These are phyloP conservation scores for Dendrobium catenatum DNA, from an alignment of 106 monocot genomes.

Conservation along the genomic window DNA sequence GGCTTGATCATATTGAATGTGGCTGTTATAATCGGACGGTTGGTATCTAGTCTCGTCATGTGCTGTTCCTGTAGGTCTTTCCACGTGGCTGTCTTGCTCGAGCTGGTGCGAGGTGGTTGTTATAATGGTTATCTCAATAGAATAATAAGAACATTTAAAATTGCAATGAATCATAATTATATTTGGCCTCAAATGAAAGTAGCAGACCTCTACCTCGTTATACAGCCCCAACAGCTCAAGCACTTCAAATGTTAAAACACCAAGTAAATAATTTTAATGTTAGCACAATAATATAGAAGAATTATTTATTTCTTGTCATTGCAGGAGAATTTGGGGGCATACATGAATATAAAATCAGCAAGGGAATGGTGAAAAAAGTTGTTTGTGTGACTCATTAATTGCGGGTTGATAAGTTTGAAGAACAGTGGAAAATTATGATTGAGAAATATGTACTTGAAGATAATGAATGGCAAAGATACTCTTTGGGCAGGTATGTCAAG, in stretches of 20 bases:
- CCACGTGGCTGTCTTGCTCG: no score
- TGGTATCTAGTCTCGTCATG: no score
- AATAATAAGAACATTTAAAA: no score
- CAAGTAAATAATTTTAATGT: not conserved
- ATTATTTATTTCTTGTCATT: conserved; percentile 2
- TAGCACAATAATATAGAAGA: not conserved
- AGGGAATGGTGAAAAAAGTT: conserved; percentile 23
- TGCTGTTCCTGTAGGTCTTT: no score
- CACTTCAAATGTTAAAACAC: conserved; percentile 37
- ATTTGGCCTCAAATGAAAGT: conserved; percentile 90
- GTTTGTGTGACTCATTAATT: conserved; percentile 31
- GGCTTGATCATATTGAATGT: no score
- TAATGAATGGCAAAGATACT: conserved; percentile 32
- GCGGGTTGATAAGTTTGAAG: conserved; percentile 27
- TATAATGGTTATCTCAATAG: no score
- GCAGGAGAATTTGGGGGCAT: conserved; percentile 30
- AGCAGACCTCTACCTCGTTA: conserved; percentile 59
- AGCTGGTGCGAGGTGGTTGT: no score
- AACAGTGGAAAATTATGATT: conserved; percentile 27
- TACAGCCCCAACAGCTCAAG: conserved; percentile 76
- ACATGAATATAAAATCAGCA: conserved; percentile 29
- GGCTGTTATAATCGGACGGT: no score
- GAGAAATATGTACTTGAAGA: conserved; percentile 29
- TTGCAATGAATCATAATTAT: conserved; percentile 5
- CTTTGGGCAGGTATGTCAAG: conserved; percentile 39